Evolutionary conservation across 1,139 yeast genomes (phyloP).

Genomic region (Blastobotrys petasosporus): DNA sequence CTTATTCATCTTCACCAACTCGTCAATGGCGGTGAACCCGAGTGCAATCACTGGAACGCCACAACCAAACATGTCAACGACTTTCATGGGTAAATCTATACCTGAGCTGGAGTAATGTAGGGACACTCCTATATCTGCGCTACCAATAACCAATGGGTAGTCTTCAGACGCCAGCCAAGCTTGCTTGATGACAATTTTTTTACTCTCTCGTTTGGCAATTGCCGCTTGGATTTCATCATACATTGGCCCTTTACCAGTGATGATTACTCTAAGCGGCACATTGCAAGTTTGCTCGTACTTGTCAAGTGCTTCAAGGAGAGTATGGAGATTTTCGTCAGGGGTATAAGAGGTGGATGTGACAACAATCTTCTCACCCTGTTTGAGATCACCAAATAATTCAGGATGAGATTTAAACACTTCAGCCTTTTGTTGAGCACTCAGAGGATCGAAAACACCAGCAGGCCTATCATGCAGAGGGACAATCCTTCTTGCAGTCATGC

Average conservation of each 20-base stretch:
- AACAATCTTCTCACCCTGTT: conserved; percentile 49
- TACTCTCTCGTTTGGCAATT: conserved; percentile 28
- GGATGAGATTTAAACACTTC: conserved; percentile 37
- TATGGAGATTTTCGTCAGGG: conserved; percentile 82
- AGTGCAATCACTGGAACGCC: conserved; percentile 88
- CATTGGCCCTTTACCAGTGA: conserved; percentile 95
- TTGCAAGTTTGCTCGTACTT: conserved; percentile 41
- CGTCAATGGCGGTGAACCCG: conserved; percentile 54
- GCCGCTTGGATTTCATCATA: conserved; percentile 44
- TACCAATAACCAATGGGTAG: conserved; percentile 67
- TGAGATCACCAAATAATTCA: conserved; percentile 40
- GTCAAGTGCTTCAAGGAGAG: conserved; percentile 63
- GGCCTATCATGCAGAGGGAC: conserved; percentile 37
- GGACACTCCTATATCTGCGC: conserved; percentile 85
- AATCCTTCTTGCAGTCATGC: conserved; percentile 38
- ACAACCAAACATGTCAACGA: conserved; percentile 92
- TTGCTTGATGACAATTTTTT: conserved; percentile 46
- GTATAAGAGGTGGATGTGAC: conserved; percentile 92
- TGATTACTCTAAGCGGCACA: conserved; percentile 47
- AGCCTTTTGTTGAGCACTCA: conserved; percentile 30
- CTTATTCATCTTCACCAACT: conserved; percentile 35
- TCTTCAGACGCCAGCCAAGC: conserved; percentile 78
- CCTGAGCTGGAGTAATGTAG: conserved; percentile 91
- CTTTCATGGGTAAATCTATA: conserved; percentile 93
- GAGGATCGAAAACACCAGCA: conserved; percentile 58